Conservation (phyloP, 768 basidiomycete genomes). For the Lactarius tabidus region DNA sequence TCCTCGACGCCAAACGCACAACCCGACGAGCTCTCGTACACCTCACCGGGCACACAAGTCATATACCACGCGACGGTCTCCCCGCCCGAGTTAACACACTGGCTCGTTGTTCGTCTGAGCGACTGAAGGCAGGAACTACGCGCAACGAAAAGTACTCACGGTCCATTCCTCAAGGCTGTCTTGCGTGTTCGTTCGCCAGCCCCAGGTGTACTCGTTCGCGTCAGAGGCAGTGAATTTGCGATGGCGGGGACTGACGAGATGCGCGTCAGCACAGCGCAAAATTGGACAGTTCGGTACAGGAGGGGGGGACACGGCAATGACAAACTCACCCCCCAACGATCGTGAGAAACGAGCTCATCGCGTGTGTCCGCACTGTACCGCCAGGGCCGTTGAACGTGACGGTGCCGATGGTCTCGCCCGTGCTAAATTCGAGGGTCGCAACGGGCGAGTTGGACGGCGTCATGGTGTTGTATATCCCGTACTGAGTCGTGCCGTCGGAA, state of each 20-base stretch:
- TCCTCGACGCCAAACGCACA: constrained; percentile 64
- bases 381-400: background rate
- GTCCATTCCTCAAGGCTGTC: constrained; percentile 65
- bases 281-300: background rate
- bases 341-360: constrained; percentile 52
- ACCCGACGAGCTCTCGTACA: constrained; percentile 52
- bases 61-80: constrained; percentile 58
- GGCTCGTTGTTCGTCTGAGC: background rate
- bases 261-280: constrained; percentile 1
- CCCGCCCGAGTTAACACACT: constrained; percentile 55
- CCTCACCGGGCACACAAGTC: constrained; percentile 52
- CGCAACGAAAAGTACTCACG: constrained; percentile 37
- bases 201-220: constrained; percentile 60
- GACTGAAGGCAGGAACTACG: background rate
- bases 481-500: constrained; percentile 39
- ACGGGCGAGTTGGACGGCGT: constrained; percentile 35
- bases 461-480: constrained; percentile 44
- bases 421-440: constrained; percentile 49
- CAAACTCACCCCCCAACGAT: constrained; percentile 30
- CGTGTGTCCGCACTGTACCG: constrained; percentile 24
- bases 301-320: background rate
- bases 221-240: constrained; percentile 58
- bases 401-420: constrained; percentile 14
- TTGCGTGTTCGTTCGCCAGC: constrained; percentile 36
- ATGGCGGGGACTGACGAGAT: constrained; percentile 11